Evolutionary conservation across 1,284 basidiomycete species (phyloP).

Genomic region (Phlebopus sp.): DNA sequence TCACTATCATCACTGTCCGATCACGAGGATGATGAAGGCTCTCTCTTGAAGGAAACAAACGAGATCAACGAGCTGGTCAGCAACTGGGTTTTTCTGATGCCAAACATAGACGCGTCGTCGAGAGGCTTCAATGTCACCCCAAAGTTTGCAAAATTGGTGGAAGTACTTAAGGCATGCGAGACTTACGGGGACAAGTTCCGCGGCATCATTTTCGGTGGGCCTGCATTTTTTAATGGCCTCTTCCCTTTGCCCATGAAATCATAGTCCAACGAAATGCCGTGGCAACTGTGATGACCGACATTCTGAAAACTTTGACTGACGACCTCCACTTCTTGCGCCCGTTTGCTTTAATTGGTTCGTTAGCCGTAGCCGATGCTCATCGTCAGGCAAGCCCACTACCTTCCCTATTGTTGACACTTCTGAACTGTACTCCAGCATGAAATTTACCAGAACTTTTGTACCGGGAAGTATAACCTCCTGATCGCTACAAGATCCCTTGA

Average conservation of each 20-base stretch:
- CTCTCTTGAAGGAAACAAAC: constrained; percentile 18
- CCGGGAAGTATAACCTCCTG: constrained; percentile 59
- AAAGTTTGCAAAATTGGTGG: constrained; percentile 58
- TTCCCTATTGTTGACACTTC: constrained; percentile 1
- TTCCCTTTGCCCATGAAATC: constrained; percentile 10
- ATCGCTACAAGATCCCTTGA: constrained; percentile 55
- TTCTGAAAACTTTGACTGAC: constrained; percentile 43
- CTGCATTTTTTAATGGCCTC: not conserved
- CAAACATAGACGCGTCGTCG: constrained; percentile 53
- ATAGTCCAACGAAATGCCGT: constrained; percentile 45
- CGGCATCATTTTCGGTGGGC: constrained; percentile 61
- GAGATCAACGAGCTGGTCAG: constrained; percentile 44
- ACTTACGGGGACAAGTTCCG: constrained; percentile 54
- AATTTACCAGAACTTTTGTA: constrained; percentile 45
- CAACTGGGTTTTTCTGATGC: constrained; percentile 59
- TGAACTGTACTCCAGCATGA: constrained; percentile 18
- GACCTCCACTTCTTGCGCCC: constrained; percentile 43
- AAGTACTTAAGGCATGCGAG: constrained; percentile 53
- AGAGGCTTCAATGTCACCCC: constrained; percentile 59
- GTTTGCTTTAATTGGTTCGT: constrained; percentile 25
- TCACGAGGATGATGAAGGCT: constrained; percentile 36
- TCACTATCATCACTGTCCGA: constrained; percentile 23
- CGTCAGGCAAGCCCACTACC: constrained; percentile 26
- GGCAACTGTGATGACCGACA: constrained; percentile 45
- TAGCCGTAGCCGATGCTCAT: constrained; percentile 29